Conservation (phyloP, 2,329 filamentous ascomycete species). For the Pezicula carpinea region DNA sequence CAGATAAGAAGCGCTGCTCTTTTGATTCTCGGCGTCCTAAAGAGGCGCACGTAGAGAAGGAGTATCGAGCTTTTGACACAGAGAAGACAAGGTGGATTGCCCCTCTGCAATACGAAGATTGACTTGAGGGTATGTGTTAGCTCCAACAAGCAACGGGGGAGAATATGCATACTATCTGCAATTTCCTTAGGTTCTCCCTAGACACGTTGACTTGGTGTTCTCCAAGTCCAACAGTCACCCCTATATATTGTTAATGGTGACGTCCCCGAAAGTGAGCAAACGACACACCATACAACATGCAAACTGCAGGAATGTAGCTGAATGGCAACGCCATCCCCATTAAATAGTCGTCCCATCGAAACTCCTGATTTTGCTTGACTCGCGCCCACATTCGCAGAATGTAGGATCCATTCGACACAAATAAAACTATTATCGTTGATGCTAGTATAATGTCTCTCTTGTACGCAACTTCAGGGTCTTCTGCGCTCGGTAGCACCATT, state of each 20-base stretch:
- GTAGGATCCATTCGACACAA: slow-evolving; percentile 8
- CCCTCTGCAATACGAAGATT: slow-evolving; percentile 8
- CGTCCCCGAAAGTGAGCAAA: neutral
- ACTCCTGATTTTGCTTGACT: slow-evolving; percentile 1
- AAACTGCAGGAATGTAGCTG: slow-evolving; percentile 8
- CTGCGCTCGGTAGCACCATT: neutral
- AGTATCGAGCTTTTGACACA: slow-evolving; percentile 13
- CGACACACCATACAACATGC: slow-evolving; percentile 1
- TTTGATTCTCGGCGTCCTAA: slow-evolving; percentile 8
- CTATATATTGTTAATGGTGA: neutral
- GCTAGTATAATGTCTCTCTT: slow-evolving; percentile 9
- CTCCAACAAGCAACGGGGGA: neutral
- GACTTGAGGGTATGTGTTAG: slow-evolving; percentile 3
- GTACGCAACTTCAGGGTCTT: slow-evolving; percentile 1
- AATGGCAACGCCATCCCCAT: slow-evolving; percentile 12
- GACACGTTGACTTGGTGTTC: slow-evolving; percentile 7
- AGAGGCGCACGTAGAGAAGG: slow-evolving; percentile 8
- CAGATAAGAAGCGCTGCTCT: slow-evolving; percentile 7
- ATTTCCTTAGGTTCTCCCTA: slow-evolving; percentile 6
- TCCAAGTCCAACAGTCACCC: slow-evolving; percentile 10
- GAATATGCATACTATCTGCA: slow-evolving; percentile 8
- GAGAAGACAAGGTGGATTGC: slow-evolving; percentile 11
- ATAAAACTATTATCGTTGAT: slow-evolving; percentile 7
- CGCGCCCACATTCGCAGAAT: slow-evolving; percentile 8
- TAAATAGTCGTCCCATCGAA: slow-evolving; percentile 9